Evolutionary conservation across 441 rosid species (phyloP), one percentile per base, ranked within the genome.

Genomic region (Gossypium lobatum): DNA sequence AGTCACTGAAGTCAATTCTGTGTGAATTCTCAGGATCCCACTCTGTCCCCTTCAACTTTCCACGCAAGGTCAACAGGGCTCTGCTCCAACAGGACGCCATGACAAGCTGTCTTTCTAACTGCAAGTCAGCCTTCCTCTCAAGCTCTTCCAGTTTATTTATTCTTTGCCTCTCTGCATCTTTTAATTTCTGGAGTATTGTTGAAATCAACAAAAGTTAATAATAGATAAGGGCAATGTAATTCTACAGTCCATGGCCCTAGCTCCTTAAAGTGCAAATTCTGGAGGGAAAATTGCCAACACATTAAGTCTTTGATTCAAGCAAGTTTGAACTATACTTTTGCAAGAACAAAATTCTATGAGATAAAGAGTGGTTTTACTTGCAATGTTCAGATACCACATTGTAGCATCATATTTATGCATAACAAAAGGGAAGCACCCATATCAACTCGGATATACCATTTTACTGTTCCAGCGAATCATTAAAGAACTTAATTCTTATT

Each of bases 61-160:
- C 96, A 37, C 89, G 83, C 84, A 90, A 83, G 6, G 85, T 81
- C 82, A 93, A 73, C 85, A 93, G 79, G 20, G 75, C 81, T 80
- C 97, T 88, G 76, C 97, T 90, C 98, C 99, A 95, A 58, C 81
- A 59, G 6, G 99, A 95, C 52, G 94, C 97, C 95, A 91, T 82
- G 2, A 92, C 92, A 74, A 94, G 86, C 88, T 94, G 97, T 79
- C 97, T 92, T 80, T 92, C 98, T 79, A 94, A 72, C 64, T 94
- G 98, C 72, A 88, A 62, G 71, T 89, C 84, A 34, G 95, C 93
- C 76, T 87, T 94, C 69, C 93, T 88, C 57, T 91, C 91, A 0
- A 92, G 76, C 79, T 94, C 97, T 77, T 94, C 93, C 88, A 82
- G 66, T 52, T 85, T 80, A 74, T 83, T 82, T 42, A 93, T 80